Evolutionary conservation across 768 basidiomycete species (phyloP), one percentile per base, ranked within the genome.

Genomic region (Dendrothele bispora): DNA sequence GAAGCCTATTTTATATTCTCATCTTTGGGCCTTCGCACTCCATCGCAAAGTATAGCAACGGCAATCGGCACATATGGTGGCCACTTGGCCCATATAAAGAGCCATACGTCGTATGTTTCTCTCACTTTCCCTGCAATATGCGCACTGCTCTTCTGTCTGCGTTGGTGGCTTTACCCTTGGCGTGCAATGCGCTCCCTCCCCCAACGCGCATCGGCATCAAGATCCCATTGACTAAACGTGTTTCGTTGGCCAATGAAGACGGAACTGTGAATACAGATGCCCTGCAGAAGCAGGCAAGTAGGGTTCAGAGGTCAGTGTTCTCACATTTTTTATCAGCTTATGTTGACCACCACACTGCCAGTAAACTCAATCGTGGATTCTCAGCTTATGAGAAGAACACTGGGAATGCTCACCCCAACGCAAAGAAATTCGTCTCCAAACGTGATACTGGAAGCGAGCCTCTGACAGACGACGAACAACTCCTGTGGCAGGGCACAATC

Each of bases 401-500:
- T 5, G 78, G 79, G 8, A 43, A 51, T 12, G 52, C 55, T 0
- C 77, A 76, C 51, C 68, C 73, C 41, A 51, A 51, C 58, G 50
- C 60, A 45, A 45, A 32, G 15, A 39, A 45, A 17, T 45, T 43
- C 37, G 35, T 52, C 43, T 43, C 48, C 28, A 66, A 60, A 56
- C 64, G 71, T 29, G 60, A 50, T 20, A 60, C 61, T 2, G 66
- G 66, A 15, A 29, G 50, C 20, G 62, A 60, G 24, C 36, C 63
- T 7, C 64, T 80, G 30, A 63, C 64, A 10, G 67, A 70, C 41
- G 67, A 72, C 39, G 26, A 43, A 32, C 55, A 60, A 44, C 63
- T 62, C 12, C 60, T 78, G 49, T 80, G 79, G 79, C 65, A 68
- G 30, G 78, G 77, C 21, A 44, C 61, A 5, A 71, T 80, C 35